Percentiles rank a stretch among this genome's conserved stretches.
phyloP scores from a whole-genome alignment of 257 asterid species.

The Lycium ferocissimum region DNA sequence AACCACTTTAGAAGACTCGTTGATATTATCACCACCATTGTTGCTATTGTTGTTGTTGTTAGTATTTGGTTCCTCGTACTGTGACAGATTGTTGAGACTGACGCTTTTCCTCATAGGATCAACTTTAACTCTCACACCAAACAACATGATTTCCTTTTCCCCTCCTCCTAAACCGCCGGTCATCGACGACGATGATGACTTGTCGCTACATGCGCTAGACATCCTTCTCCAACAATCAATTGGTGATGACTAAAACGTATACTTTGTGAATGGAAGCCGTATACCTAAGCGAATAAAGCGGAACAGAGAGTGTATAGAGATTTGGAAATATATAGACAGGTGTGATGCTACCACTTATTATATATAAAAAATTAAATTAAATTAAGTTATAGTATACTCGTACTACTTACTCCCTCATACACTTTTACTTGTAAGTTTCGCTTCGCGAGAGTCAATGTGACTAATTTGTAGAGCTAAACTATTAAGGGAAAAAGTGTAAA shows the following conservation, averaged over 20 bases:
- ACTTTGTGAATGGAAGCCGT: background rate
- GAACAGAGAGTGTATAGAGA: background rate
- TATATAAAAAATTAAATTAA: too few relatives aligned
- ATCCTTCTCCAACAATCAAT: conserved; percentile 23
- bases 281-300: background rate
- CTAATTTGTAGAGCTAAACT: too few relatives aligned
- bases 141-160: conserved; percentile 31
- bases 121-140: conserved; percentile 38
- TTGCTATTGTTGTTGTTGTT: background rate
- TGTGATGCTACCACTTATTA: background rate
- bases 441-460: too few relatives aligned
- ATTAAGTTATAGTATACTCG: too few relatives aligned
- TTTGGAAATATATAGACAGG: conserved; percentile 1
- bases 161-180: background rate
- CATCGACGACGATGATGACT: conserved; percentile 24
- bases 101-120: conserved; percentile 41
- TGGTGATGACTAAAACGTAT: background rate
- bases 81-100: conserved; percentile 34
- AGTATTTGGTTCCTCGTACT: conserved; percentile 32
- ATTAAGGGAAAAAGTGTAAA: too few relatives aligned
- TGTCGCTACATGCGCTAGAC: conserved; percentile 23
- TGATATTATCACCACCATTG: background rate
- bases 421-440: too few relatives aligned
- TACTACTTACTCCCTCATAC: too few relatives aligned
- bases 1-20: conserved; percentile 13